Base-by-base conservation (phyloP, 169 alveolate genomes). In the Perkinsus chesapeaki region DNA sequence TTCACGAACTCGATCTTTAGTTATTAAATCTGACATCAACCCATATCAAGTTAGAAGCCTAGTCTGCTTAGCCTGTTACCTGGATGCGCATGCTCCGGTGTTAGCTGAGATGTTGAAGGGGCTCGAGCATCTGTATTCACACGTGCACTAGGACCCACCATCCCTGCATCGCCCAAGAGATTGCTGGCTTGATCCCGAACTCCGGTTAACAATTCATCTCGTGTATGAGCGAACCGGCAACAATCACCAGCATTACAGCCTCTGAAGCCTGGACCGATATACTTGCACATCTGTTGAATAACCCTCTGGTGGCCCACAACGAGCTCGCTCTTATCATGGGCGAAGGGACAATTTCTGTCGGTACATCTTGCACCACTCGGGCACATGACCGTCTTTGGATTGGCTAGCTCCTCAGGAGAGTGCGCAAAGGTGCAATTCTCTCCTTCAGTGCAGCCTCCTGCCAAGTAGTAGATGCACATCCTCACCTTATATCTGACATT, bases 391-490 rank as follows among this genome's bases (percentile, higher is more conserved):
- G 82, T 60, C 27, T 60, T 60, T 9, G 82, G 82, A 34, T 60
- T 60, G 36, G 82, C 82, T 12, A 92, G 60, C 72, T 94, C 94
- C 60, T 94, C 94, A 31, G 93, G 94, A 20, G 95, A 94, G 43
- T 94, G 95, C 37, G 95, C 95, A 16, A 94, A 94, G 23, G 95
- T 94, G 91, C 95, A 94, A 38, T 92, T 48, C 39, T 92, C 91
- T 31, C 94, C 95, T 73, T 94, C 93, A 34, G 95, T 94, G 31
- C 95, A 94, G 91, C 93, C 93, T 16, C 94, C 95, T 73, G 93
- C 95, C 91, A 92, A 82, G 72, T 94, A 94, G 93, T 92, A 94
- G 72, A 94, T 94, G 91, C 95, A 94, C 95, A 94, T 94, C 92
- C 93, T 91, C 12, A 94, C 93, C 39, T 94, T 94, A 23, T 60